Conservation (phyloP, 345 rosid species). For the Garcia nutans region DNA sequence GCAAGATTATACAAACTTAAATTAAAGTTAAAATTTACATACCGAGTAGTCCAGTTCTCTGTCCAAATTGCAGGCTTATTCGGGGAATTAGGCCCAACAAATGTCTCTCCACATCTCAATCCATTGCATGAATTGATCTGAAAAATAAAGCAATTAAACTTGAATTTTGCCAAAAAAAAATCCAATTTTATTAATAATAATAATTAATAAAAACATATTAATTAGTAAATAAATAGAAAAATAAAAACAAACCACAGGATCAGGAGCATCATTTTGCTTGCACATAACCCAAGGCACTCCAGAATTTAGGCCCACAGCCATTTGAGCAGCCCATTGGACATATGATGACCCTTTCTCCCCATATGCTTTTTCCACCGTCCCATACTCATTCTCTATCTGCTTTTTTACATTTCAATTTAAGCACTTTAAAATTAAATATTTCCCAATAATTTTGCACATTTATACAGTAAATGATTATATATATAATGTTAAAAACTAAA, state of each 20-base stretch:
- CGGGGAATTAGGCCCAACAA: slow-evolving; percentile 76
- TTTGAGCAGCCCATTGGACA: slow-evolving; percentile 66
- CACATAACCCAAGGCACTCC: slow-evolving; percentile 96
- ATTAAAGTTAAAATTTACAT: slow-evolving; percentile 16
- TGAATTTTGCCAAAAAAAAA: not conserved
- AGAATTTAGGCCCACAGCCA: slow-evolving; percentile 69
- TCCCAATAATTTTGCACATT: not conserved
- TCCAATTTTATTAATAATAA: too few relatives aligned
- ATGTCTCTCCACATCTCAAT: slow-evolving; percentile 72
- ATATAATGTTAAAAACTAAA: slow-evolving; percentile 1
- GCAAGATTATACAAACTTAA: too few relatives aligned
- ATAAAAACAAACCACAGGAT: slow-evolving; percentile 61
- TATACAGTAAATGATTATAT: too few relatives aligned
- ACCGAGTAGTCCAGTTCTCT: slow-evolving; percentile 89
- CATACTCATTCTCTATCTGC: slow-evolving; percentile 84
- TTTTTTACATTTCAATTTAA: not conserved
- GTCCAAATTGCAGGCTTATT: slow-evolving; percentile 87
- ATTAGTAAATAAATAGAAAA: not conserved
- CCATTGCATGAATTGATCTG: slow-evolving; percentile 92
- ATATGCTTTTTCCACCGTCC: slow-evolving; percentile 50
- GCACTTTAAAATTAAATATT: too few relatives aligned
- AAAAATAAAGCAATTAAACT: not conserved
- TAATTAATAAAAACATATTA: too few relatives aligned
- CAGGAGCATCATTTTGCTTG: slow-evolving; percentile 83
- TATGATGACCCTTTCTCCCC: slow-evolving; percentile 54